A percentile compares a stretch with the other conserved stretches of the same genome.
phyloP scores from a whole-genome alignment of 441 rosid species.

The Breynia disticha region DNA sequence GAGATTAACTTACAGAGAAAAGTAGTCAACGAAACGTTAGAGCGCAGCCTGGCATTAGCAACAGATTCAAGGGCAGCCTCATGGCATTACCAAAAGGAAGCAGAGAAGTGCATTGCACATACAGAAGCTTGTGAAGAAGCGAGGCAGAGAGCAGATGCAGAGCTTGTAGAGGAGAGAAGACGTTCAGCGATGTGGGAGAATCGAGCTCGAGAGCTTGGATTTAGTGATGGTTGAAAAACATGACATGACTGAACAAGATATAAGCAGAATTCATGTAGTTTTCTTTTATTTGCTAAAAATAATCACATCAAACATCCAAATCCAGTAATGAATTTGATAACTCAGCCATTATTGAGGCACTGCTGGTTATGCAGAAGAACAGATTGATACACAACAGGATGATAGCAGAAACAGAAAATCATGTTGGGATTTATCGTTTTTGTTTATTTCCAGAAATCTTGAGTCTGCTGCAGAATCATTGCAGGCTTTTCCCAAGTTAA shows the following conservation, averaged over 20 bases:
- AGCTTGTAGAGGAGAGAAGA: slow-evolving; percentile 27
- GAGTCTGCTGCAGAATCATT: too few relatives aligned
- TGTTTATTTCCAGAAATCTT: not conserved
- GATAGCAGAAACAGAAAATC: not conserved
- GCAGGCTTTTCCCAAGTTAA: too few relatives aligned
- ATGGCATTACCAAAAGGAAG: slow-evolving; percentile 38
- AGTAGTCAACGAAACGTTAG: slow-evolving; percentile 29
- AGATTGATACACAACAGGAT: not conserved
- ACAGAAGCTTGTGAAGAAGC: slow-evolving; percentile 47
- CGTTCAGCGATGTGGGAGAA: slow-evolving; percentile 39
- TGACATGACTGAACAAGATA: too few relatives aligned
- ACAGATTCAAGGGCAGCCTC: slow-evolving; percentile 27
- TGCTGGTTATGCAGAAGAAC: not conserved
- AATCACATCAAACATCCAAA: too few relatives aligned
- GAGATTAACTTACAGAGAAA: slow-evolving; percentile 34
- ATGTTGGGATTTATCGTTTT: not conserved
- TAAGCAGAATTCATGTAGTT: too few relatives aligned
- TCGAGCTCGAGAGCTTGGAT: slow-evolving; percentile 41
- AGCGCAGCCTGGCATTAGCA: slow-evolving; percentile 19
- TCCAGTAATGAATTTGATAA: too few relatives aligned
- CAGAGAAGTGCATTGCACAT: slow-evolving; percentile 47
- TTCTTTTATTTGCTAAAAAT: too few relatives aligned
- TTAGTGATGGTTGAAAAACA: too few relatives aligned
- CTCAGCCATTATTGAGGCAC: too few relatives aligned
- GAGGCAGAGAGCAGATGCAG: slow-evolving; percentile 42